Conservation (phyloP, 768 basidiomycete species). For the Mrakia hoshinonis region DNA sequence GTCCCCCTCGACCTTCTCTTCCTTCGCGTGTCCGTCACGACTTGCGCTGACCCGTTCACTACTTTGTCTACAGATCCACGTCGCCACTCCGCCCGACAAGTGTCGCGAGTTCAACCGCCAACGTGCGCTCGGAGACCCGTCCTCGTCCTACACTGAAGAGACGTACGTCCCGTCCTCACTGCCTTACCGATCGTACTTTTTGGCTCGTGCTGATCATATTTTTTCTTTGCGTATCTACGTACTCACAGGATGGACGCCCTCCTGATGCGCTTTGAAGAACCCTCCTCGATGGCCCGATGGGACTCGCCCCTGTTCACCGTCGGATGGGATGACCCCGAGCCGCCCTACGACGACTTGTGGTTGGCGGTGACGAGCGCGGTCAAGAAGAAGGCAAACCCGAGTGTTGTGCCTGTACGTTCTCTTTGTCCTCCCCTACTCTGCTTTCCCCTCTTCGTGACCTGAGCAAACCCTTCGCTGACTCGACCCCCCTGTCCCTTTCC, state of each 20-base stretch:
- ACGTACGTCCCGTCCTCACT: slow-evolving; percentile 52
- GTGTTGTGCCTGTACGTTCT: slow-evolving; percentile 58
- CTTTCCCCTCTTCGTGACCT: background rate
- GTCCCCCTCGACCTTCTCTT: slow-evolving; percentile 34
- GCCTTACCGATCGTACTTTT: background rate
- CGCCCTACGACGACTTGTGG: slow-evolving; percentile 56
- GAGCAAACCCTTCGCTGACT: background rate
- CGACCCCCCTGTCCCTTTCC: background rate
- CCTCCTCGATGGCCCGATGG: slow-evolving; percentile 97
- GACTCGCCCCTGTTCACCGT: slow-evolving; percentile 89
- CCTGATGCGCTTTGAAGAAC: slow-evolving; percentile 83
- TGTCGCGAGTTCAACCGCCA: slow-evolving; percentile 71
- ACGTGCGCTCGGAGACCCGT: slow-evolving; percentile 44
- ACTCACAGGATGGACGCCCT: slow-evolving; percentile 68
- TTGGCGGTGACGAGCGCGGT: slow-evolving; percentile 65
- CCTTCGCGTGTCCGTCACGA: background rate
- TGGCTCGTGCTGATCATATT: background rate
- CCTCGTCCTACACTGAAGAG: slow-evolving; percentile 52
- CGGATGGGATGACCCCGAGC: slow-evolving; percentile 56
- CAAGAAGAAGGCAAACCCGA: slow-evolving; percentile 80
- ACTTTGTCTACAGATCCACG: slow-evolving; percentile 44
- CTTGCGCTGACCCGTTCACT: too few relatives aligned
- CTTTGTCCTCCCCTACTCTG: background rate
- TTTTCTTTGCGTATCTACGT: background rate
- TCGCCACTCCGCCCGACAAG: slow-evolving; percentile 51